phyloP scores from a whole-genome alignment of 179 eudicot species.

The Actinidia polygama region DNA sequence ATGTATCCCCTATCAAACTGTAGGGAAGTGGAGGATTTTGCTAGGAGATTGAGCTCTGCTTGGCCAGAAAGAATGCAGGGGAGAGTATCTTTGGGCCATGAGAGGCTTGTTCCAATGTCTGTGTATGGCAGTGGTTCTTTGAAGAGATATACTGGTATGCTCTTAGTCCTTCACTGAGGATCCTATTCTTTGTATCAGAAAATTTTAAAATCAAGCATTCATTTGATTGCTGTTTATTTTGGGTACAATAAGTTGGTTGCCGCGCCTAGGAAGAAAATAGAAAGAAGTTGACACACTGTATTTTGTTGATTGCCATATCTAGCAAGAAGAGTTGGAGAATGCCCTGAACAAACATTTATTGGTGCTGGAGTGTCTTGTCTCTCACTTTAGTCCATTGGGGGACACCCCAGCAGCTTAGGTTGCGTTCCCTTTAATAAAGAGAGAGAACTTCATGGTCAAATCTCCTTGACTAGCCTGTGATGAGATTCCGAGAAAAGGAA shows the following conservation, averaged over 20 bases:
- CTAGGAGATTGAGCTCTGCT: slow-evolving; percentile 66
- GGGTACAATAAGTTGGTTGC: not conserved
- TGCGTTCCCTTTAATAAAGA: not conserved
- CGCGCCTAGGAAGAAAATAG: not conserved
- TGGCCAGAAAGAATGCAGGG: slow-evolving; percentile 78
- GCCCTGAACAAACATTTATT: not conserved
- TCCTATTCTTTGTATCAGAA: not conserved
- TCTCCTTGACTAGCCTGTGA: not conserved
- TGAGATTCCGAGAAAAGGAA: not conserved
- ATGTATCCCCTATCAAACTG: slow-evolving; percentile 4
- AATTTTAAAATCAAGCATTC: not conserved
- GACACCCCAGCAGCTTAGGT: not conserved
- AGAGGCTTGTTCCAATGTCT: slow-evolving; percentile 40
- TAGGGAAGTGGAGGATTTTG: slow-evolving; percentile 76
- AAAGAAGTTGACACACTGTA: no score
- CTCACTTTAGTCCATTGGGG: not conserved
- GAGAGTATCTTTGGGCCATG: slow-evolving; percentile 53
- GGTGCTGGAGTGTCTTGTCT: not conserved
- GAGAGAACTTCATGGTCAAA: not conserved
- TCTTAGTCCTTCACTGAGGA: slow-evolving; percentile 18
- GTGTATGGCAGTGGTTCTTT: slow-evolving; percentile 48
- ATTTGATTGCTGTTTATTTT: not conserved
- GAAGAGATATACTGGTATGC: slow-evolving; percentile 50
- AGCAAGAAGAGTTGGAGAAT: not conserved
- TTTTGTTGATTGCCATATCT: not conserved